phyloP scores from a whole-genome alignment of 148 eudicot species.

The Dianthus caryophyllus region DNA sequence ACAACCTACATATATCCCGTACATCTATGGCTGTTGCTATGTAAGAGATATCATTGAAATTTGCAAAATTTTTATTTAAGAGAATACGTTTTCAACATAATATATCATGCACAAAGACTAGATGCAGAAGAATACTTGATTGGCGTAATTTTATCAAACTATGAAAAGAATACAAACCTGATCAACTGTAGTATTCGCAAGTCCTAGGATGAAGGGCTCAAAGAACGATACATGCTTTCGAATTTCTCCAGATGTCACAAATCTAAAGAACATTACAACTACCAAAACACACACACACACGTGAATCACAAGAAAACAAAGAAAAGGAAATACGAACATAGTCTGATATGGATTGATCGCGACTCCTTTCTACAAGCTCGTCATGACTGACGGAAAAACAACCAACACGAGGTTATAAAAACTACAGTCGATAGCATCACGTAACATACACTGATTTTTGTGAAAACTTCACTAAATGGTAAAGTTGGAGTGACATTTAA shows the following conservation, averaged over 20 bases:
- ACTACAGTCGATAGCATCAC: constrained; percentile 7
- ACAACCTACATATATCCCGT: not conserved
- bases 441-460: too few relatives aligned
- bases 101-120: not conserved
- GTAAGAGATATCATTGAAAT: not conserved
- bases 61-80: not conserved
- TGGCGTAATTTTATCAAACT: not conserved
- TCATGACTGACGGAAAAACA: constrained; percentile 55
- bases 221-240: constrained; percentile 69
- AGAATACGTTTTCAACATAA: too few relatives aligned
- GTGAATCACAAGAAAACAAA: constrained; percentile 23
- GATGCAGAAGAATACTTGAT: not conserved
- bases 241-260: constrained; percentile 92
- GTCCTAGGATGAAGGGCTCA: constrained; percentile 89
- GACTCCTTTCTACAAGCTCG: constrained; percentile 72
- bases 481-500: too few relatives aligned
- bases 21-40: not conserved
- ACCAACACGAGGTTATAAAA: constrained; percentile 1
- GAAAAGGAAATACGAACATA: constrained; percentile 45
- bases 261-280: constrained; percentile 99
- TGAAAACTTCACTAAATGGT: too few relatives aligned
- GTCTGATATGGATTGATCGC: constrained; percentile 89
- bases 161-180: constrained; percentile 54
- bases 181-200: constrained; percentile 78
- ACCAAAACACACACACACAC: constrained; percentile 25